A percentile compares a stretch with the other conserved stretches of the same genome.
These are phyloP conservation scores for Mimosa pudica DNA, from an alignment of 306 rosid genomes.

Conservation along the genomic window DNA sequence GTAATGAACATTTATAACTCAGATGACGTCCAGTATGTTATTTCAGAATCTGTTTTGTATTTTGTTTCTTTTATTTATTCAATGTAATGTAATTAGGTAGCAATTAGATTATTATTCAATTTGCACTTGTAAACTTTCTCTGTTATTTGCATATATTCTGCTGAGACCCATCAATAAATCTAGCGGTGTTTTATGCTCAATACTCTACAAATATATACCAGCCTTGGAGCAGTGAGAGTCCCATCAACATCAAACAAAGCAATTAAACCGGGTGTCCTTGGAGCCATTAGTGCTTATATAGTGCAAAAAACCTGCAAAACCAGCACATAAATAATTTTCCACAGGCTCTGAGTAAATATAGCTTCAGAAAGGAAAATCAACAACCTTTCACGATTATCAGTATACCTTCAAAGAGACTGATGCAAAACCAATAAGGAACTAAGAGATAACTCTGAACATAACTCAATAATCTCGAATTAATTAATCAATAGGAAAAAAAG, in stretches of 20 bases:
- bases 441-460: neutral
- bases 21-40: neutral
- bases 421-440: neutral
- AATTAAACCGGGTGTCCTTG: conserved; percentile 67
- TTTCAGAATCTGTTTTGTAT: too few relatives aligned
- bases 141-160: too few relatives aligned
- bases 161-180: too few relatives aligned
- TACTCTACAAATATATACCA: conserved; percentile 45
- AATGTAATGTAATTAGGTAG: too few relatives aligned
- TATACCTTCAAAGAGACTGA: neutral
- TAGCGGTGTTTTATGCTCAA: too few relatives aligned
- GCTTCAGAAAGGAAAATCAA: neutral
- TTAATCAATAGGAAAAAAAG: neutral
- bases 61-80: too few relatives aligned
- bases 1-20: neutral
- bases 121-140: too few relatives aligned
- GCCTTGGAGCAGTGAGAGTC: conserved; percentile 92
- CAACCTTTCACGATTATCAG: neutral
- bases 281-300: conserved; percentile 49
- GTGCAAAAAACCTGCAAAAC: conserved; percentile 14
- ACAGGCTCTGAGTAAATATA: neutral
- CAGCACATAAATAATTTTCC: neutral
- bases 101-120: too few relatives aligned
- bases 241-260: conserved; percentile 98
- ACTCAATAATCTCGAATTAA: neutral